A percentile compares a stretch with the other conserved stretches of the same genome.
phyloP scores from a whole-genome alignment of 306 rosid species.

The Alnus glutinosa region DNA sequence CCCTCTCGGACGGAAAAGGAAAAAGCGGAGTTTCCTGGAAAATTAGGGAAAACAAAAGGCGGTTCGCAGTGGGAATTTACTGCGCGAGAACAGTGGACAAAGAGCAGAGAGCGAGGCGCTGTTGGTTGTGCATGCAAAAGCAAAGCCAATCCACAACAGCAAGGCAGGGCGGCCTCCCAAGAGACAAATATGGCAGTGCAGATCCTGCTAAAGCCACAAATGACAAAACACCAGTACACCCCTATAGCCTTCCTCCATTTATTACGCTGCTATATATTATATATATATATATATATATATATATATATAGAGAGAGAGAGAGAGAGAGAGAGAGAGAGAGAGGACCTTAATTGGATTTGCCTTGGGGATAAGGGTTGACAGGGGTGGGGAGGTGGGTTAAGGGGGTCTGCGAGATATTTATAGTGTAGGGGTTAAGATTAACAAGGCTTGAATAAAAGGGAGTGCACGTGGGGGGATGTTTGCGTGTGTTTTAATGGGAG shows the following conservation, averaged over 20 bases:
- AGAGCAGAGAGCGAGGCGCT: constrained; percentile 12
- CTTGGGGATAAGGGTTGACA: not conserved
- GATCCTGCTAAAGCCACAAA: constrained; percentile 30
- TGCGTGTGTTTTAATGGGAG: too few relatives aligned
- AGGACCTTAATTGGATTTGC: not conserved
- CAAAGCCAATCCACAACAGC: not conserved
- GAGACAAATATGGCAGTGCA: constrained; percentile 48
- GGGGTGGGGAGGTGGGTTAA: too few relatives aligned
- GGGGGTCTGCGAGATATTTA: too few relatives aligned
- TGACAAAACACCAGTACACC: constrained; percentile 44
- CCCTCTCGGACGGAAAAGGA: not conserved
- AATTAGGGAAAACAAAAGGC: not conserved
- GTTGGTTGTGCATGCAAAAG: constrained; percentile 7
- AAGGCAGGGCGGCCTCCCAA: not conserved
- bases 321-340: not conserved
- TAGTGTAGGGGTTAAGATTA: too few relatives aligned
- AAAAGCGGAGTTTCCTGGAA: not conserved
- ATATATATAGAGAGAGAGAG: not conserved
- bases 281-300: too few relatives aligned
- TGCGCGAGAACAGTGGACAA: constrained; percentile 7
- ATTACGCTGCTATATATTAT: not conserved
- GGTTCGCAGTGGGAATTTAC: not conserved
- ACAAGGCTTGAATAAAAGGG: too few relatives aligned
- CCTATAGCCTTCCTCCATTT: constrained; percentile 31
- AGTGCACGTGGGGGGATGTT: too few relatives aligned